Conservation (phyloP, 1,284 basidiomycete genomes). For the Sanghuangporus sanghuang region DNA sequence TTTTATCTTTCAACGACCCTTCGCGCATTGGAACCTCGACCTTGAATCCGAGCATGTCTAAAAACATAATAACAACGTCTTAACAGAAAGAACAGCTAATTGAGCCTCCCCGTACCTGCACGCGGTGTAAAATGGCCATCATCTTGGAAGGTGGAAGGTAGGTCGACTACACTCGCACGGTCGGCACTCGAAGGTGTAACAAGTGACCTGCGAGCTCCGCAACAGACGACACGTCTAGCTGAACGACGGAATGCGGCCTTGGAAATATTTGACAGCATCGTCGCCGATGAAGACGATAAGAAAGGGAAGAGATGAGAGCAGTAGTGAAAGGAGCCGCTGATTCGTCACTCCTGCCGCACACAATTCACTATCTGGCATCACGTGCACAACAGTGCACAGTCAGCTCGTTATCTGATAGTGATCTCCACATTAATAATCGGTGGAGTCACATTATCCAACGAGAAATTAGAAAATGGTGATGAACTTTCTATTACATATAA, state of each 20-base stretch:
- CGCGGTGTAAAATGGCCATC: constrained; percentile 69
- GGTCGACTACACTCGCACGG: constrained; percentile 73
- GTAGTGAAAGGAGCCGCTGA: constrained; percentile 1
- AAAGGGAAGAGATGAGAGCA: constrained; percentile 6
- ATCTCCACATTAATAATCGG: neutral
- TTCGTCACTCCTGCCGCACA: neutral
- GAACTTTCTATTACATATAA: neutral
- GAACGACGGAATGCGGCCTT: constrained; percentile 20
- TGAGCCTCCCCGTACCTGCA: constrained; percentile 42
- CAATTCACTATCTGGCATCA: neutral
- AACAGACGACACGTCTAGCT: neutral
- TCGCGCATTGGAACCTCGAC: constrained; percentile 67
- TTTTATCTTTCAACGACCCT: constrained; percentile 54
- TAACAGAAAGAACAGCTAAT: neutral
- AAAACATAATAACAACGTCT: neutral
- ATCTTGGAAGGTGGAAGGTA: constrained; percentile 67
- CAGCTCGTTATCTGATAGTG: constrained; percentile 4
- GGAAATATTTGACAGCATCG: constrained; percentile 31
- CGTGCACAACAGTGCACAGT: neutral
- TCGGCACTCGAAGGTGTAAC: constrained; percentile 77
- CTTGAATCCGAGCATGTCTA: constrained; percentile 91
- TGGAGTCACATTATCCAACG: neutral
- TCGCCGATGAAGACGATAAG: neutral
- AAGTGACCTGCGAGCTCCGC: constrained; percentile 38
- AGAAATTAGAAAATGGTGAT: neutral